Evolutionary conservation across 192 early-diverging fungal species (phyloP).

Genomic region (Haplosporangium gracile): DNA sequence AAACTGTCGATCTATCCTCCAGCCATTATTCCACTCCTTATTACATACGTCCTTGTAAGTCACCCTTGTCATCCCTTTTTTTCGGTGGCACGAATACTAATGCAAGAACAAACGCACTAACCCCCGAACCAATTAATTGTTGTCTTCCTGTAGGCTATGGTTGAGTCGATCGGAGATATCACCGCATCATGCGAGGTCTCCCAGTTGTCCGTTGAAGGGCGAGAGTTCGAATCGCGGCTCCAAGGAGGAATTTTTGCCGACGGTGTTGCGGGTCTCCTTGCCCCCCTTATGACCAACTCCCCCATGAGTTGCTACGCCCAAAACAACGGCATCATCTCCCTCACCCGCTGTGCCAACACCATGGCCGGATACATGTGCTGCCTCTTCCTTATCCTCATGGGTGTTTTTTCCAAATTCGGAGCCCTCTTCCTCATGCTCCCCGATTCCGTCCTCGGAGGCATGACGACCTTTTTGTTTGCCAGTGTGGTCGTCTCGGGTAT

Average conservation of each 20-base stretch:
- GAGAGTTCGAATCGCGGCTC: slow-evolving; percentile 64
- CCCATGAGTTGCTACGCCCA: slow-evolving; percentile 69
- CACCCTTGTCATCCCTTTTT: background rate
- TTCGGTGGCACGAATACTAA: background rate
- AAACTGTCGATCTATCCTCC: slow-evolving; percentile 61
- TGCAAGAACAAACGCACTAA: background rate
- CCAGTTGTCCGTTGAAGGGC: slow-evolving; percentile 62
- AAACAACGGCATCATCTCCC: slow-evolving; percentile 69
- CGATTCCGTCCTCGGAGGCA: slow-evolving; percentile 64
- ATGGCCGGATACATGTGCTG: slow-evolving; percentile 69
- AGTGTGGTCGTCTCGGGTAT: slow-evolving; percentile 69
- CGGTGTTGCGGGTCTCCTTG: slow-evolving; percentile 58
- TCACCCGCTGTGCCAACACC: slow-evolving; percentile 68
- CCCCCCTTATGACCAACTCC: slow-evolving; percentile 59
- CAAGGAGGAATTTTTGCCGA: slow-evolving; percentile 68
- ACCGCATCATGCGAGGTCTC: slow-evolving; percentile 71
- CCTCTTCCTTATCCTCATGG: slow-evolving; percentile 63
- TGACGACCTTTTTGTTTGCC: slow-evolving; percentile 67
- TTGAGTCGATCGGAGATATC: slow-evolving; percentile 66
- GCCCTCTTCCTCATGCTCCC: slow-evolving; percentile 62
- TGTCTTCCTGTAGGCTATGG: slow-evolving; percentile 36
- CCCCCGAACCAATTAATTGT: background rate
- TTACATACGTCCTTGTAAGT: slow-evolving; percentile 56
- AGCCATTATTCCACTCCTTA: slow-evolving; percentile 62
- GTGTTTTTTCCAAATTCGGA: slow-evolving; percentile 66